Evolutionary conservation across 2,329 filamentous ascomycete species (phyloP), one percentile per base, ranked within the genome.

Genomic region (Knoxdaviesia proteae): DNA sequence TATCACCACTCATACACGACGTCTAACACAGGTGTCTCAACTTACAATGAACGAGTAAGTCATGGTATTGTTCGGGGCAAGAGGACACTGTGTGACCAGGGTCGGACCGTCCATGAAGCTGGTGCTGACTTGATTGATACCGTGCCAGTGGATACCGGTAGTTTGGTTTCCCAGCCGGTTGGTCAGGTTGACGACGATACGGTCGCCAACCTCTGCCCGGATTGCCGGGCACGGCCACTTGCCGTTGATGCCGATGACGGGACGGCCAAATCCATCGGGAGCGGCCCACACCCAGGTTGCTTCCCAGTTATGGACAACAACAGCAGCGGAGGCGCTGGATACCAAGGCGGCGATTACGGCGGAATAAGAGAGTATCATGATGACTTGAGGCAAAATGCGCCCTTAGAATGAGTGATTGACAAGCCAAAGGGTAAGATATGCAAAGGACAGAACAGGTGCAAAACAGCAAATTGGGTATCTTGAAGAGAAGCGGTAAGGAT

Each of bases 41-140:
- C 67, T 9, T 49, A 66, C 67, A 7, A 57, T 56, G 48, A 71
- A 71, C 38, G 62, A 56, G 49, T 72, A 77, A 4, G 59, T 64
- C 48, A 75, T 63, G 6, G 54, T 61, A 8, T 57, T 56, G 5
- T 65, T 67, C 0, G 71, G 67, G 4, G 62, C 57, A 10, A 76
- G 60, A 1, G 65, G 53, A 47, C 67, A 73, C 49, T 76, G 71
- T 1, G 69, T 71, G 6, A 69, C 63, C 11, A 61, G 62, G 5
- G 56, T 59, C 3, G 69, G 65, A 0, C 75, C 75, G 53, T 80
- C 75, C 65, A 76, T 74, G 32, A 64, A 56, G 7, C 57, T 60
- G 1, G 67, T 71, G 34, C 61, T 60, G 49, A 64, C 58, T 54
- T 73, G 68, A 53, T 60, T 66, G 47, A 77, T 56, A 29, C 74